Base-by-base conservation (phyloP, 2,329 filamentous ascomycete genomes). In the Botrytis tulipae region DNA sequence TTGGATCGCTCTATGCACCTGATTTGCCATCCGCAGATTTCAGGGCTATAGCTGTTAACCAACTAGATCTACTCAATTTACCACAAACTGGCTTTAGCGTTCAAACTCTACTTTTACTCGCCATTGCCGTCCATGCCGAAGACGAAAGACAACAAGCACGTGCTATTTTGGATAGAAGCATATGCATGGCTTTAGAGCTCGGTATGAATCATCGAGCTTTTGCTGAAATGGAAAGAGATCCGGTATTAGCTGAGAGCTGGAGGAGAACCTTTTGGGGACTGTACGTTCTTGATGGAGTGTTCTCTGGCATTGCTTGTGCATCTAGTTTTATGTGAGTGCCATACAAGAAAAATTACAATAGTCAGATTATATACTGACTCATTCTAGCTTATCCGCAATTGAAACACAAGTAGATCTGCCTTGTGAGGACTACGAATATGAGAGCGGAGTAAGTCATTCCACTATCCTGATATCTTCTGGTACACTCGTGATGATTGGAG, bases 191-290 rank as follows among this genome's bases (percentile, higher is more conserved):
- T 0, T 81, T 92, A 2, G 84, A 89, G 9, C 80, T 93, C 3
- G 87, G 88, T 1, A 86, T 93, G 84, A 85, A 92, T 73, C 84
- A 83, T 1, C 81, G 83, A 32, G 84, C 86, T 0, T 93, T 88
- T 77, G 86, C 90, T 1, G 77, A 81, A 57, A 74, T 78, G 48
- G 80, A 81, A 40, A 70, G 77, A n/a, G 80, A 83, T 76, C 75
- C 79, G 7, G 78, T 84, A 9, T 76, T 83, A 46, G 82, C 81
- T 4, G 83, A 84, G 76, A 83, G 82, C 62, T 84, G 81, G 77
- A 79, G 83, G 71, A 81, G 83, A 51, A 84, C 83, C 8, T 84
- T 82, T 76, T 84, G 83, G 82, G 80, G 79, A 22, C 74, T 84
- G n/a, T 83, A 80, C 71, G 77, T 82, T 18, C 75, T 76, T 4